Evolutionary conservation across 306 rosid genomes (phyloP).

Genomic region (Gillenia trifoliata): DNA sequence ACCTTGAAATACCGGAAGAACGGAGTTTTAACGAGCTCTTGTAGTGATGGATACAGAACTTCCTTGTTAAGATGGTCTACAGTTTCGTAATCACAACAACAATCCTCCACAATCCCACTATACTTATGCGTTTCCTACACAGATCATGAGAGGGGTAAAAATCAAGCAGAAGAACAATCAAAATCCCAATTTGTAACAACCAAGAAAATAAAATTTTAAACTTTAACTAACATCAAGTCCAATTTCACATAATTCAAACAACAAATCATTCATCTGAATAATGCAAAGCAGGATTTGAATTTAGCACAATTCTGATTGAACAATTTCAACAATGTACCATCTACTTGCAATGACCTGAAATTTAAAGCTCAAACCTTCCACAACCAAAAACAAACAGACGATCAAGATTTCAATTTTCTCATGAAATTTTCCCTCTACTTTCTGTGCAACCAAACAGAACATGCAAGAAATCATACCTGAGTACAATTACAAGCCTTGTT

Average conservation of each 20-base stretch:
- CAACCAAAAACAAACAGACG: neutral
- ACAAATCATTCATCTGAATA: neutral
- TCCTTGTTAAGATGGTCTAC: constrained; percentile 44
- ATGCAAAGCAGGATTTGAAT: neutral
- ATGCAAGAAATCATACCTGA: constrained; percentile 37
- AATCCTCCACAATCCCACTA: constrained; percentile 50
- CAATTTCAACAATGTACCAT: neutral
- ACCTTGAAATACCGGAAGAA: constrained; percentile 57
- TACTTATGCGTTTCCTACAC: constrained; percentile 28
- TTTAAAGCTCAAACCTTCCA: neutral
- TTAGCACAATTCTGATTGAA: neutral
- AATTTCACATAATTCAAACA: neutral
- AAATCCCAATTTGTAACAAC: neutral
- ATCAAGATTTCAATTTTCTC: neutral
- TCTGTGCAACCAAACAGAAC: constrained; percentile 6
- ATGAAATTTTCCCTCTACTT: neutral
- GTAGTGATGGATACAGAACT: constrained; percentile 41
- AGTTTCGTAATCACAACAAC: constrained; percentile 54
- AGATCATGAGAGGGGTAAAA: neutral
- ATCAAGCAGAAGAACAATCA: neutral
- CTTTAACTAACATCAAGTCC: neutral
- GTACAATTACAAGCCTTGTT: constrained; percentile 62
- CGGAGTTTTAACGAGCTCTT: constrained; percentile 46
- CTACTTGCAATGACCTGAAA: neutral
- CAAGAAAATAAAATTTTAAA: neutral